Conservation (phyloP, 805 yeast genomes). For the Pichia gijzeniarum region DNA sequence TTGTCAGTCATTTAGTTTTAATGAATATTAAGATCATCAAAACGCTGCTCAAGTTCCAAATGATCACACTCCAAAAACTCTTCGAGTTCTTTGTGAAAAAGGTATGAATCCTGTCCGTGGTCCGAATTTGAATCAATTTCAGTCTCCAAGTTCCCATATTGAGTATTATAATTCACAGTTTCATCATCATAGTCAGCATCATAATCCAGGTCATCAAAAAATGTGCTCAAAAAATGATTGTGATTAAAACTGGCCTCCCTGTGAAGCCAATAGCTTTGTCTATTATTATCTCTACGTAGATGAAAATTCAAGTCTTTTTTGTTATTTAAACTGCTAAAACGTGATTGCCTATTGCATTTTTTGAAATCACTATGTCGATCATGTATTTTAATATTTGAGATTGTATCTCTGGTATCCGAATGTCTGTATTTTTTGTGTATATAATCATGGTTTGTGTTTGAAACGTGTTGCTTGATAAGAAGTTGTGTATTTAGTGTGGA, state of each 20-base stretch:
- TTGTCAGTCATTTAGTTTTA: too few species aligned
- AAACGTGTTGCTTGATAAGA: neutral
- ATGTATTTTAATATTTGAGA: too few species aligned
- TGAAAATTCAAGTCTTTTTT: conserved; percentile 22
- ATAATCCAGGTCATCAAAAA: conserved; percentile 17
- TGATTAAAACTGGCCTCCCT: conserved; percentile 19
- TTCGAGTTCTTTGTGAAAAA: neutral
- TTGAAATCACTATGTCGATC: neutral
- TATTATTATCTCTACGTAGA: conserved; percentile 20
- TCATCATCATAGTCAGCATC: conserved; percentile 26
- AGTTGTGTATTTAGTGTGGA: conserved; percentile 5
- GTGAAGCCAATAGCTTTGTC: conserved; percentile 11
- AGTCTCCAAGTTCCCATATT: too few species aligned
- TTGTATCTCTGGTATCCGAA: too few species aligned
- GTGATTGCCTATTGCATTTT: too few species aligned
- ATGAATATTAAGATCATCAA: conserved; percentile 18
- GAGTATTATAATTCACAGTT: neutral
- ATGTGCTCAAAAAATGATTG: conserved; percentile 16
- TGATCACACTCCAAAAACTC: conserved; percentile 11
- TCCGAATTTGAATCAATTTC: too few species aligned
- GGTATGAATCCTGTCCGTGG: too few species aligned
- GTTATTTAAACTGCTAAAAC: too few species aligned
- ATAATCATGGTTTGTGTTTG: too few species aligned
- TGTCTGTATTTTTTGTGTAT: too few species aligned
- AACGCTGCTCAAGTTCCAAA: conserved; percentile 26